Evolutionary conservation across 2,329 filamentous ascomycete species (phyloP), one percentile per base, ranked within the genome.

Genomic region (Nannizziopsis arthrosporioides): DNA sequence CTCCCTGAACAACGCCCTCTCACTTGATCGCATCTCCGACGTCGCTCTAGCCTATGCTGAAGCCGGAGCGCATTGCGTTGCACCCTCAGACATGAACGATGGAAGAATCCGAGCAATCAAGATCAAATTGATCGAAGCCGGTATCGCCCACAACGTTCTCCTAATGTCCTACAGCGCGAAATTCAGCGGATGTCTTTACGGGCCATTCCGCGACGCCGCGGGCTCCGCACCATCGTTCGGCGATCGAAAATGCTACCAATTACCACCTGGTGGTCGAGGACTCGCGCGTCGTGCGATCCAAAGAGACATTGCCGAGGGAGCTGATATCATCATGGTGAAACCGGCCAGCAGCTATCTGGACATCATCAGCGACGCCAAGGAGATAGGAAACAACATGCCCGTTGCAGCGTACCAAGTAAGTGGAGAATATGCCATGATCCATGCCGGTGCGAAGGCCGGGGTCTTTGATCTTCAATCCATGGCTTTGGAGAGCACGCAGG

Each of bases 251-350:
- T 96, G 92, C 77, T 98, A 98, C 72, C 92, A 98, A 71, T 77
- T 98, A 9, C 92, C 92, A 1, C 87, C 88, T 0, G 89, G 89
- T 52, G 92, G 89, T 19, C 83, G 92, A 44, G 92, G 92, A 31
- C 79, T 98, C 39, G 92, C 92, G 12, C 81, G 92, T 55, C 80
- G 92, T 56, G 92, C 92, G 42, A 95, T 98, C 55, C 72, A 80
- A 36, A 79, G 92, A 56, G 92, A 98, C 63, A 90, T 98, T 56
- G 77, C 76, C 54, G 92, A 98, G 69, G 92, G 92, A 19, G 92
- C 92, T 15, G 92, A 98, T 61, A 87, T 95, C 57, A 94, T 98
- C 68, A 95, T 98, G 90, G 92, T 98, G 53, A 98, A 98, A 75
- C 92, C 92, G 1, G 92, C 92, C 8, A 85, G 85, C 59, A 87